These are phyloP conservation scores for Lichtheimia ornata DNA, from an alignment of 371 early-diverging fungal genomes.

Conservation along the genomic window DNA sequence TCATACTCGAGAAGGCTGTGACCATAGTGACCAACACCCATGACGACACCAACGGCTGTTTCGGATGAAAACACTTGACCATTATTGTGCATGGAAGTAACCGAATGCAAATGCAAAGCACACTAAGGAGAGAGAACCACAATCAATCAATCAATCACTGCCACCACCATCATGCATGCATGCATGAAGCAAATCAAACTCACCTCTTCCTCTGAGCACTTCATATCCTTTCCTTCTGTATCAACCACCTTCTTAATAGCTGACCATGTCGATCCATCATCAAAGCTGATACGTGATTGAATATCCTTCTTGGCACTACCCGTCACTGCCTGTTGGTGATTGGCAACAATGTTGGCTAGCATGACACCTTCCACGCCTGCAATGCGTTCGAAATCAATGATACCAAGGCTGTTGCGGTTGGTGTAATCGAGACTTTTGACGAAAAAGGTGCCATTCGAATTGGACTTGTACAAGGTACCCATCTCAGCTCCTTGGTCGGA, in stretches of 20 bases:
- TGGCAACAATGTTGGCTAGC: constrained; percentile 80
- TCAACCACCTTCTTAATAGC: constrained; percentile 49
- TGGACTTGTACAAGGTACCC: constrained; percentile 83
- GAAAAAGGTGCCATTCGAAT: constrained; percentile 91
- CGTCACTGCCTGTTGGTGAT: constrained; percentile 60
- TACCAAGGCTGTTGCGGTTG: constrained; percentile 72
- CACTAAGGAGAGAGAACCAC: constrained; percentile 54
- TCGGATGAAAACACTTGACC: constrained; percentile 76
- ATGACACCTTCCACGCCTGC: constrained; percentile 83
- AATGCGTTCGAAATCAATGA: constrained; percentile 90
- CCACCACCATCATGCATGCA: constrained; percentile 3
- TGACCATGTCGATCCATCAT: constrained; percentile 84
- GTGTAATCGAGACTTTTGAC: constrained; percentile 75
- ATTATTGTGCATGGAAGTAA: constrained; percentile 64
- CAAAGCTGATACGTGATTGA: constrained; percentile 84
- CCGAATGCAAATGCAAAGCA: constrained; percentile 84
- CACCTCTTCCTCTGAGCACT: constrained; percentile 37
- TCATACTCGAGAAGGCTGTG: constrained; percentile 63
- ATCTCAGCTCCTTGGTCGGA: constrained; percentile 35
- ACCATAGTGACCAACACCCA: constrained; percentile 94
- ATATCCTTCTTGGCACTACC: constrained; percentile 59
- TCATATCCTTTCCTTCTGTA: constrained; percentile 32
- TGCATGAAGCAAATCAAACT: constrained; percentile 8
- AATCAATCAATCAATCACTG: constrained; percentile 14
- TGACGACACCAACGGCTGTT: constrained; percentile 81